Conservation (phyloP, 1,284 basidiomycete species). For the Cutaneotrichosporon sp. region DNA sequence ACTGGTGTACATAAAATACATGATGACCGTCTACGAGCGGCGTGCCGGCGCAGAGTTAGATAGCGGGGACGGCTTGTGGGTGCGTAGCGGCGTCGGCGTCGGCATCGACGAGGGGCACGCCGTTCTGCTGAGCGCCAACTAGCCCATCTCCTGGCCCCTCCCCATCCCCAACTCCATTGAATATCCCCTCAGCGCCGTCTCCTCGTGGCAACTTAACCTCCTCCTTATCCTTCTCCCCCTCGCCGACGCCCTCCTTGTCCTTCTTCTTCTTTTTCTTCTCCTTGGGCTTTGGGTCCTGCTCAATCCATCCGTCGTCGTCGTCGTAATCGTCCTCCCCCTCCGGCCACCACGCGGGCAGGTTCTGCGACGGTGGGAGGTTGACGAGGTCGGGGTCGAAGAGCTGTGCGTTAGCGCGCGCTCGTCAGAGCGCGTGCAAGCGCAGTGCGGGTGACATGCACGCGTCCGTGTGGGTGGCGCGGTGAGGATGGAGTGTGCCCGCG, state of each 20-base stretch:
- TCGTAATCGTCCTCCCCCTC: conserved; percentile 8
- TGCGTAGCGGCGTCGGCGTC: neutral
- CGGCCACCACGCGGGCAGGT: conserved; percentile 37
- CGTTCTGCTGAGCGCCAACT: neutral
- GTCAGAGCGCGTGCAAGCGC: neutral
- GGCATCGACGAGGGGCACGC: neutral
- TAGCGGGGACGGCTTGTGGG: too few species aligned
- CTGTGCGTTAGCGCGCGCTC: conserved; percentile 13
- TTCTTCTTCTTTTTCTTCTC: conserved; percentile 21
- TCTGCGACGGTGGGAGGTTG: conserved; percentile 32
- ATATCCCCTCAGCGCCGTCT: too few species aligned
- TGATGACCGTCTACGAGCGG: too few species aligned
- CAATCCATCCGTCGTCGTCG: conserved; percentile 14
- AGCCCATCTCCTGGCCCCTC: conserved; percentile 4
- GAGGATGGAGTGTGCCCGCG: too few species aligned
- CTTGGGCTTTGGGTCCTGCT: conserved; percentile 17
- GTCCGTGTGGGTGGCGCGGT: too few species aligned
- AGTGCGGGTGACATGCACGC: too few species aligned
- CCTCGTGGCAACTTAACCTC: neutral
- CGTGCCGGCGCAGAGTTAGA: too few species aligned
- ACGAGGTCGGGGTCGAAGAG: conserved; percentile 45
- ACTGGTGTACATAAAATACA: too few species aligned
- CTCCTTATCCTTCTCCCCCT: conserved; percentile 1
- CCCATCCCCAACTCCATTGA: conserved; percentile 4
- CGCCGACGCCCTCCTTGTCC: conserved; percentile 1